Percentiles rank a stretch among this genome's conserved stretches.
Evolutionary conservation across 2,329 filamentous ascomycete species (phyloP).

Genomic region (Pseudopithomyces maydicus): DNA sequence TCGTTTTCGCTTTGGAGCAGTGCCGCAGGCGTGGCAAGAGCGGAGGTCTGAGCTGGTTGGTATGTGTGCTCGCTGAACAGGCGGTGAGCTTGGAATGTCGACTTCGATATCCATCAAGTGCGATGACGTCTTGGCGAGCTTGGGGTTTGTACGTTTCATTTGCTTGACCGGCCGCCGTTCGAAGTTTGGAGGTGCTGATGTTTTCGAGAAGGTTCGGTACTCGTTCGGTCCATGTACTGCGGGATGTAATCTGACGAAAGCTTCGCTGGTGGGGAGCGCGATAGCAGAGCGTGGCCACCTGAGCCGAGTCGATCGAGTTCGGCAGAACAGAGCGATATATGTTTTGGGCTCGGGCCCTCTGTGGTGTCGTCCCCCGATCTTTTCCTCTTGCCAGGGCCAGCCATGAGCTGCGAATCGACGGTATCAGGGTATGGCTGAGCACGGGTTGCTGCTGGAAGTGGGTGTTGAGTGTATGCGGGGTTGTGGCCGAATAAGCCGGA

Average conservation of each 20-base stretch:
- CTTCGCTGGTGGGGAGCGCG: constrained; percentile 18
- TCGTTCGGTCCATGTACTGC: constrained; percentile 19
- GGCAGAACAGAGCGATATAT: not conserved
- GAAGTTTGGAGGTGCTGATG: constrained; percentile 11
- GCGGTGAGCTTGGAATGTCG: constrained; percentile 14
- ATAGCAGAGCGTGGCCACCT: constrained; percentile 13
- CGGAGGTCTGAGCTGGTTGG: constrained; percentile 29
- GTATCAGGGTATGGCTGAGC: constrained; percentile 21
- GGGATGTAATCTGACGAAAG: constrained; percentile 17
- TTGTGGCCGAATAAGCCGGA: constrained; percentile 39
- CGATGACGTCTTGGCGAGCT: constrained; percentile 35
- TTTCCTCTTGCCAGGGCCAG: constrained; percentile 39
- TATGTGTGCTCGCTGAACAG: constrained; percentile 4
- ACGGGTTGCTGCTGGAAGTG: constrained; percentile 8
- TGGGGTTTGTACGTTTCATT: constrained; percentile 29
- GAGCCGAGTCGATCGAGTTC: constrained; percentile 4
- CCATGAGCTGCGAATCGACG: constrained; percentile 22
- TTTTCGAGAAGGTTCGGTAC: constrained; percentile 10
- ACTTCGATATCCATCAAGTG: constrained; percentile 39
- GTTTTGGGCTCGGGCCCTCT: constrained; percentile 17
- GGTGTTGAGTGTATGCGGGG: constrained; percentile 14
- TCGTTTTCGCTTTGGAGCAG: constrained; percentile 66
- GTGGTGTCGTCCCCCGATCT: constrained; percentile 22
- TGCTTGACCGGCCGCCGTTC: constrained; percentile 40
- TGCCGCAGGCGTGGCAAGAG: constrained; percentile 71